A percentile compares a stretch with the other conserved stretches of the same genome.
phyloP scores from a whole-genome alignment of 2,329 filamentous ascomycete species.

The Dactylellina cionopaga region DNA sequence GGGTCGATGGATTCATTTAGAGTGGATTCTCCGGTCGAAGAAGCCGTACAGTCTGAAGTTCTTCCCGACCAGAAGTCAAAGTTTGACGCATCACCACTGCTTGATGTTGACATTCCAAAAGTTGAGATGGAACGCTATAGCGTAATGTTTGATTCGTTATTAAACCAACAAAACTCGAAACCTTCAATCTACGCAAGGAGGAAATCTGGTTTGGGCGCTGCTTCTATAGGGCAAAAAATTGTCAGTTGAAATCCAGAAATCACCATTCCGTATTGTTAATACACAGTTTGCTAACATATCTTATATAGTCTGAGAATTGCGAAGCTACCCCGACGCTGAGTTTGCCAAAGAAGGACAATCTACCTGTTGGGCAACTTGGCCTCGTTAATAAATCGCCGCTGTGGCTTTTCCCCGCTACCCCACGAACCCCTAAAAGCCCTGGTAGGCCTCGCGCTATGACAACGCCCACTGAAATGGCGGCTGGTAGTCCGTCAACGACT shows the following conservation, averaged over 20 bases:
- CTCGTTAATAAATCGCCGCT: conserved; percentile 44
- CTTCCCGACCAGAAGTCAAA: conserved; percentile 1
- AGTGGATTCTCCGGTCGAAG: conserved; percentile 8
- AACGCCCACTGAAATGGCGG: conserved; percentile 27
- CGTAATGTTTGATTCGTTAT: conserved; percentile 85
- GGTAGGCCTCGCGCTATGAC: conserved; percentile 47
- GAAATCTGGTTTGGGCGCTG: conserved; percentile 33
- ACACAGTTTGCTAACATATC: background rate
- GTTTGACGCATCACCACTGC: conserved; percentile 49
- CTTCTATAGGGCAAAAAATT: conserved; percentile 23
- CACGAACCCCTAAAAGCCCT: conserved; percentile 47
- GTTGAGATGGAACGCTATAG: conserved; percentile 88
- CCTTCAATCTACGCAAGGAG: conserved; percentile 44
- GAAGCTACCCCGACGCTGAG: conserved; percentile 54
- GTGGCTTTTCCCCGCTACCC: conserved; percentile 48
- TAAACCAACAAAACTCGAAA: conserved; percentile 63
- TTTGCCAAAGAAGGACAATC: conserved; percentile 51
- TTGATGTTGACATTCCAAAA: conserved; percentile 83
- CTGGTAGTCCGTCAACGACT: conserved; percentile 6
- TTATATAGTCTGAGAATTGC: conserved; percentile 50
- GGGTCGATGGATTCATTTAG: conserved; percentile 37
- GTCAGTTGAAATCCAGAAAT: conserved; percentile 52
- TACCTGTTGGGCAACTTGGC: conserved; percentile 33
- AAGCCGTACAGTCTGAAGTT: conserved; percentile 5
- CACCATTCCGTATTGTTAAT: background rate